These are phyloP conservation scores for Boletellus sp. DNA, from an alignment of 1,284 basidiomycete species.

Conservation along the genomic window DNA sequence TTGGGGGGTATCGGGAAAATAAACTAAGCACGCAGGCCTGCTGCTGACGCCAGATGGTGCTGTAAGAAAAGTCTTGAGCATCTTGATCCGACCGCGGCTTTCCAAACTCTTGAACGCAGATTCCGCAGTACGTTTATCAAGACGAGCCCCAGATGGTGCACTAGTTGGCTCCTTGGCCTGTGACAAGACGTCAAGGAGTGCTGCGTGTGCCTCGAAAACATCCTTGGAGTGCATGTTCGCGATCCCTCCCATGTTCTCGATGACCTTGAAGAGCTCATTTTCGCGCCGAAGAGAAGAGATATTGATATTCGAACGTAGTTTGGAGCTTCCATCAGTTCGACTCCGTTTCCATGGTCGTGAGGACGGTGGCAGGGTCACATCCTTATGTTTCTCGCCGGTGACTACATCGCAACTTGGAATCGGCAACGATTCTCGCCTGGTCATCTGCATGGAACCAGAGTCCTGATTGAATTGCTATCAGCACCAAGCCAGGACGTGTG, in stretches of 20 bases:
- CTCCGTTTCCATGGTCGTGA: slow-evolving; percentile 24
- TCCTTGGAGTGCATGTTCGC: slow-evolving; percentile 63
- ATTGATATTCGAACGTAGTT: slow-evolving; percentile 48
- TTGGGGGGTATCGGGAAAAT: slow-evolving; percentile 53
- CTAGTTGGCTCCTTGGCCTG: slow-evolving; percentile 64
- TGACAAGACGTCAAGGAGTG: slow-evolving; percentile 51
- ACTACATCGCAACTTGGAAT: neutral
- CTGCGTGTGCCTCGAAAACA: slow-evolving; percentile 60
- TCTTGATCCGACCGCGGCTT: slow-evolving; percentile 58
- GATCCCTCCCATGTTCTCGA: slow-evolving; percentile 63
- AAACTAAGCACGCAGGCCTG: slow-evolving; percentile 56
- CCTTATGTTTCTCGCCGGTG: slow-evolving; percentile 17
- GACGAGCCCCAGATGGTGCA: slow-evolving; percentile 57
- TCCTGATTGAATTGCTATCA: slow-evolving; percentile 2
- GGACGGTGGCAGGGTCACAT: neutral
- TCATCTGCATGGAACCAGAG: neutral
- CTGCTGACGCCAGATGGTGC: slow-evolving; percentile 48
- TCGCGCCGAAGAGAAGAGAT: slow-evolving; percentile 73
- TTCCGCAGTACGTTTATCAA: slow-evolving; percentile 70
- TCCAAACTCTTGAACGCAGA: slow-evolving; percentile 60
- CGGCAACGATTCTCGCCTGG: neutral
- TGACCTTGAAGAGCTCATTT: slow-evolving; percentile 66
- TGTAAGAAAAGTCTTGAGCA: slow-evolving; percentile 56
- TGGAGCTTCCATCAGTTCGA: slow-evolving; percentile 13
- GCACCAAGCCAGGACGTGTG: neutral